phyloP scores from a whole-genome alignment of 805 yeast genomes.

The Wickerhamiella azyma region DNA sequence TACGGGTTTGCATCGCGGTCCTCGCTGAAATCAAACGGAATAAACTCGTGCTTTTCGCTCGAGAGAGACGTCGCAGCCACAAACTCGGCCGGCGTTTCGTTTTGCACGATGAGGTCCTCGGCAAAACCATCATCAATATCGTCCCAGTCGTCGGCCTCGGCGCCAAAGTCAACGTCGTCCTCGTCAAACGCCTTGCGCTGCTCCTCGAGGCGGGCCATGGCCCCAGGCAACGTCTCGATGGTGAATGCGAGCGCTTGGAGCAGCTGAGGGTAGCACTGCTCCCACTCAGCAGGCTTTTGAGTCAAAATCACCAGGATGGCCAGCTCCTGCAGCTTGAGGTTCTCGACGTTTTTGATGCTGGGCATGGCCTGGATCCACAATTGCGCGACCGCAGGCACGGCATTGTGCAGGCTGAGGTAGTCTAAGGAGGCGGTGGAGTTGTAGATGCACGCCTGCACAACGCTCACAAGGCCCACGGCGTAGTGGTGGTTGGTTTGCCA shows the following conservation, averaged over 20 bases:
- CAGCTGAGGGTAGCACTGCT: constrained; percentile 31
- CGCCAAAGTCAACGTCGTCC: constrained; percentile 27
- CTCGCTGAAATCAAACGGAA: constrained; percentile 35
- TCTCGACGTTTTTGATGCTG: constrained; percentile 55
- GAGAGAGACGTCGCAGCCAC: constrained; percentile 8
- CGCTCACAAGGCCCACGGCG: constrained; percentile 42
- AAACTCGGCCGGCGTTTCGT: not conserved
- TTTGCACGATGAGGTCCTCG: constrained; percentile 13
- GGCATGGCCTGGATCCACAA: constrained; percentile 52
- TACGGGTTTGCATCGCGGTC: constrained; percentile 74
- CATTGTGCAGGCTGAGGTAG: constrained; percentile 33
- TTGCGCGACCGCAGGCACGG: constrained; percentile 39
- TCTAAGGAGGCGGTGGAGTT: constrained; percentile 47
- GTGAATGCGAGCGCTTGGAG: constrained; percentile 39
- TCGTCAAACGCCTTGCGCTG: constrained; percentile 37
- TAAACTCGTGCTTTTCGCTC: constrained; percentile 21
- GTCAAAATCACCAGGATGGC: constrained; percentile 46
- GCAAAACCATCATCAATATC: constrained; percentile 15
- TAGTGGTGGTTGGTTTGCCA: constrained; percentile 25
- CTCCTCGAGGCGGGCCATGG: constrained; percentile 51
- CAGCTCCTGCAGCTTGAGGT: constrained; percentile 59
- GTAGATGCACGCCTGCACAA: constrained; percentile 48
- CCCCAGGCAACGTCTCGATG: constrained; percentile 53
- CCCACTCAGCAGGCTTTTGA: constrained; percentile 17
- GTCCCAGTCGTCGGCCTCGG: constrained; percentile 19